These are phyloP conservation scores for Lentinula guzmanii DNA, from an alignment of 768 basidiomycete genomes.

Conservation along the genomic window DNA sequence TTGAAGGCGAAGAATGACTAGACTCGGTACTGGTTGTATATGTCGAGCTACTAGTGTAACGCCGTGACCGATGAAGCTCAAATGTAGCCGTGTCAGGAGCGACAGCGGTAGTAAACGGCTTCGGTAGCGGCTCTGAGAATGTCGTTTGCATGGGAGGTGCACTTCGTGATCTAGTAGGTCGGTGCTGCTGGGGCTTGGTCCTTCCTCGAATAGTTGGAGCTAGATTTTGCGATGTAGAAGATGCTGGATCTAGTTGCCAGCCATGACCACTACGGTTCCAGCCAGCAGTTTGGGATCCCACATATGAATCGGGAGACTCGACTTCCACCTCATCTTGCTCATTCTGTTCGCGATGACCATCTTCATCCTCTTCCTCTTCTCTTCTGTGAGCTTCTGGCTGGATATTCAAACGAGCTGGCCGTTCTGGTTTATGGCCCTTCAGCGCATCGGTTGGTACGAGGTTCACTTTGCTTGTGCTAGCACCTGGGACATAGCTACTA, in stretches of 20 bases:
- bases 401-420: background rate
- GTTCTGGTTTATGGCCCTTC: background rate
- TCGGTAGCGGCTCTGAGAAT: slow-evolving; percentile 8
- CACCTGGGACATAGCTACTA: slow-evolving; percentile 11
- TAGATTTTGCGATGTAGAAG: slow-evolving; percentile 9
- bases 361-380: slow-evolving; percentile 13
- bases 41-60: background rate
- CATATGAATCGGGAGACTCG: slow-evolving; percentile 1
- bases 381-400: background rate
- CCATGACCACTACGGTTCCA: background rate
- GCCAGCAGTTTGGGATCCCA: background rate
- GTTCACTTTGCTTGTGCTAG: slow-evolving; percentile 5
- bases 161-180: slow-evolving; percentile 41
- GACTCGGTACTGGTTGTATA: slow-evolving; percentile 1
- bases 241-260: slow-evolving; percentile 16
- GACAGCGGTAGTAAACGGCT: background rate
- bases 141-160: slow-evolving; percentile 25
- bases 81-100: background rate
- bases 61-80: background rate
- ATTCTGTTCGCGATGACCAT: background rate
- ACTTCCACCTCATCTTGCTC: background rate
- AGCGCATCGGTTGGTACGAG: background rate
- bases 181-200: slow-evolving; percentile 20
- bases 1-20: slow-evolving; percentile 19
- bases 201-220: slow-evolving; percentile 14